These are phyloP conservation scores for Paracorniculantispora psalliotae DNA, from an alignment of 2,329 filamentous ascomycete species.

Conservation along the genomic window DNA sequence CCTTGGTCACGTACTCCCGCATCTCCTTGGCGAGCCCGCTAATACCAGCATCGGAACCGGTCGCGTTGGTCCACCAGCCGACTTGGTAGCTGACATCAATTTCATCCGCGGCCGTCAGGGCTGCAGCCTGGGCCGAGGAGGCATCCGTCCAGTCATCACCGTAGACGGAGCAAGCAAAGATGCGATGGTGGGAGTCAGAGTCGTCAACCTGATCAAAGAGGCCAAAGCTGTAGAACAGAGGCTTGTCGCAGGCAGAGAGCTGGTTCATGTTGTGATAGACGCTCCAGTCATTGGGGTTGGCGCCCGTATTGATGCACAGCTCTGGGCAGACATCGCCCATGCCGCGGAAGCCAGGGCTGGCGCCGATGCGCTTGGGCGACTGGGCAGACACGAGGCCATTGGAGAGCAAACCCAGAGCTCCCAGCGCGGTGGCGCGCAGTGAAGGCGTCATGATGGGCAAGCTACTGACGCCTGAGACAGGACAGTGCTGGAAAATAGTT, in stretches of 20 bases:
- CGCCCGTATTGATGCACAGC: background rate
- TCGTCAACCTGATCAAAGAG: background rate
- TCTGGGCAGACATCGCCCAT: background rate
- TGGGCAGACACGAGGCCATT: background rate
- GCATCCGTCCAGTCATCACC: background rate
- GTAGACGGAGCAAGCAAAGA: background rate
- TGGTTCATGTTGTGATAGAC: background rate
- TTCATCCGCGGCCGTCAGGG: background rate
- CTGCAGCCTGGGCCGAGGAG: background rate
- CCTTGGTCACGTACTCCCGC: conserved; percentile 2
- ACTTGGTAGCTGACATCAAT: background rate
- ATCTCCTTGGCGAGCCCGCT: conserved; percentile 1
- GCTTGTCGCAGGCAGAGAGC: background rate
- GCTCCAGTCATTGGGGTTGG: background rate
- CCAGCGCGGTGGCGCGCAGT: background rate
- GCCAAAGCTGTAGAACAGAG: background rate
- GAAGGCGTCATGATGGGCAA: background rate
- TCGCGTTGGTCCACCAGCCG: conserved; percentile 1
- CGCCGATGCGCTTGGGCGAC: background rate
- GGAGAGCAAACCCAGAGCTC: background rate
- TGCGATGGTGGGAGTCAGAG: background rate
- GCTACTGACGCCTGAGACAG: no score
- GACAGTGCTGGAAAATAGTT: background rate
- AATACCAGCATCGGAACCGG: background rate
- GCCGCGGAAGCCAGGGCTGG: background rate